Conservation (phyloP, 2,329 filamentous ascomycete genomes). For the Dactylellina leptospora region DNA sequence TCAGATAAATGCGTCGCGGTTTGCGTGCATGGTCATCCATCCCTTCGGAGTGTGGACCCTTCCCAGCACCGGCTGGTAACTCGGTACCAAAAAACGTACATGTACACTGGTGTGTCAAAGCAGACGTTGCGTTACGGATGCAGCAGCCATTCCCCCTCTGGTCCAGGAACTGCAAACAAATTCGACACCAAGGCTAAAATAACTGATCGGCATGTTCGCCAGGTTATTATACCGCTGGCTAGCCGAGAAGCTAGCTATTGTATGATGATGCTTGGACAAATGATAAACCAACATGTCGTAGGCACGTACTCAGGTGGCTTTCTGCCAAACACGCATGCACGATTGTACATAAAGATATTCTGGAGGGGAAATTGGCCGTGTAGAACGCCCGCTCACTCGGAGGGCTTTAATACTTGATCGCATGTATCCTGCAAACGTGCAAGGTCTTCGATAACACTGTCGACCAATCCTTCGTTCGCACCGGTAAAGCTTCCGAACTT, state of each 20-base stretch:
- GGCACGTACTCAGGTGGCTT: no score
- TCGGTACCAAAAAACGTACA: conserved; percentile 41
- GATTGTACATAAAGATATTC: no score
- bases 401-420: conserved; percentile 59
- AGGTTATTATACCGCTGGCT: conserved; percentile 39
- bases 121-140: conserved; percentile 15
- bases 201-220: conserved; percentile 36
- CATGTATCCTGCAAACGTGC: conserved; percentile 72
- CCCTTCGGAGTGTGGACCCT: not conserved
- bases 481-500: conserved; percentile 79
- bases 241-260: conserved; percentile 4
- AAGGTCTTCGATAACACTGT: conserved; percentile 73
- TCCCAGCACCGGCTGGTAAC: not conserved
- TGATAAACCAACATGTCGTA: no score
- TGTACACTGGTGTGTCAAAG: conserved; percentile 6
- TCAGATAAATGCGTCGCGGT: not conserved
- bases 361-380: no score
- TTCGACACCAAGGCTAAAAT: conserved; percentile 44
- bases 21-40: conserved; percentile 6
- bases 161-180: conserved; percentile 7
- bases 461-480: conserved; percentile 65
- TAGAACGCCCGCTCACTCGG: conserved; percentile 21
- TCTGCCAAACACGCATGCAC: no score
- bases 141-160: conserved; percentile 3
- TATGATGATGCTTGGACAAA: conserved; percentile 11